Base-by-base conservation (phyloP, 192 early-diverging fungal genomes). In the Bifiguratus adelaidae region DNA sequence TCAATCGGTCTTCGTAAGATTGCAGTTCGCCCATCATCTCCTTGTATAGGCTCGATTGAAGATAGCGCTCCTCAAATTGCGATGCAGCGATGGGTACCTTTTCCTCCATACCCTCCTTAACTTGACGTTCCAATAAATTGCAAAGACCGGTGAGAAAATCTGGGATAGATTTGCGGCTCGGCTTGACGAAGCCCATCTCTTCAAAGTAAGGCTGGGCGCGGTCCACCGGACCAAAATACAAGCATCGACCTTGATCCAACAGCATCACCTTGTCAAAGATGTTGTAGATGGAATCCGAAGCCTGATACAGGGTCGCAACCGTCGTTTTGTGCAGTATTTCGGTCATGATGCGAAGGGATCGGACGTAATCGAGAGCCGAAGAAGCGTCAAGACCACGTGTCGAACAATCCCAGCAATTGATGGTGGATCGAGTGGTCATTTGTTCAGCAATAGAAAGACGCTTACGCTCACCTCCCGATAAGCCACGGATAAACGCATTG, bases 391-490 rank as follows among this genome's bases (percentile, higher is more conserved):
- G 67, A 33, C 88, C 88, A 32, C 74, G 70, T 18, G 82, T 83
- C 41, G 67, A 70, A 43, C 67, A 67, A 41, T 78, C 80, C 76
- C 75, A 78, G 19, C 76, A 58, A 28, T 72, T 71, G 49, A 78
- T 63, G 21, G 77, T 52, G 18, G 70, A 63, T 25, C 71, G 65
- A 12, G 72, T 71, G 8, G 80, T 79, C 48, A 85, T 78, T 58
- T 85, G 82, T 60, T 85, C 82, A 11, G 82, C 81, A 55, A 83
- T 86, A 11, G 78, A 81, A 29, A 84, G 72, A 50, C 84, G 84
- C 61, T 82, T 82, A 55, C 78, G 76, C 57, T 87, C 84, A 34
- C 84, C 84, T 53, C 84, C 82, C n/a, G 80, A 82, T n/a, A 83
- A 65, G 56, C 84, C 82, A 44, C 84, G 82, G 52, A 86, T 52